Evolutionary conservation across 2,329 filamentous ascomycete species (phyloP).

Genomic region (Fusarium pininemorale): DNA sequence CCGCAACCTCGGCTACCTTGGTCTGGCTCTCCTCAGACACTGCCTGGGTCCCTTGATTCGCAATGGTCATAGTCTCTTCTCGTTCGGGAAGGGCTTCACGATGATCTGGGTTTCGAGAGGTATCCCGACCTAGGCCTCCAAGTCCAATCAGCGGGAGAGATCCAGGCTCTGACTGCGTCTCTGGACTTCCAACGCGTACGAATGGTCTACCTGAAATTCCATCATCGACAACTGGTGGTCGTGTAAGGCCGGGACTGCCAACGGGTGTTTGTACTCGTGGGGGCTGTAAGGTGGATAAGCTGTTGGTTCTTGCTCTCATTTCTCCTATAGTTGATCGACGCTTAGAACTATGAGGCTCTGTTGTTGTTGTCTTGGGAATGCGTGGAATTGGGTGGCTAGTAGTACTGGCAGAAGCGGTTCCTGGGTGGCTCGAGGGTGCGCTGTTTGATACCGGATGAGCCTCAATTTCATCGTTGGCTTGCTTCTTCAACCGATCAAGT

Average conservation of each 20-base stretch:
- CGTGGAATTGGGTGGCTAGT: conserved; percentile 30
- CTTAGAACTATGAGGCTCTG: conserved; percentile 25
- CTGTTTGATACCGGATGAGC: conserved; percentile 22
- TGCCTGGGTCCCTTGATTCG: conserved; percentile 1
- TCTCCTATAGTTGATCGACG: conserved; percentile 28
- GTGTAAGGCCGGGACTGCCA: conserved; percentile 31
- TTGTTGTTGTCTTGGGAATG: conserved; percentile 31
- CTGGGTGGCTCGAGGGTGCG: conserved; percentile 23
- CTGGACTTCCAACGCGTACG: conserved; percentile 54
- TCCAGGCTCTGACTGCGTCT: conserved; percentile 37
- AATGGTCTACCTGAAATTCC: conserved; percentile 66
- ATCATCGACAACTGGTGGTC: conserved; percentile 50
- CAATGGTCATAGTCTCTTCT: conserved; percentile 12
- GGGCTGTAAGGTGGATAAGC: conserved; percentile 35
- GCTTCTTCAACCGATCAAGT: conserved; percentile 35
- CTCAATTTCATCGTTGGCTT: conserved; percentile 24
- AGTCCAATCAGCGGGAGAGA: conserved; percentile 10
- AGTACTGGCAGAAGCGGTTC: conserved; percentile 25
- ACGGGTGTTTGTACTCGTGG: conserved; percentile 37
- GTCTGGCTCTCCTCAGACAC: conserved; percentile 29
- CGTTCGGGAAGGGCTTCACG: not conserved
- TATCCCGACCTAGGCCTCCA: conserved; percentile 4
- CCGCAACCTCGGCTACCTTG: conserved; percentile 70
- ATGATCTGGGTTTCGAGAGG: not conserved
- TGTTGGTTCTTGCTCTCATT: conserved; percentile 13